Conservation (phyloP, 805 yeast genomes). For the Candida stauntonica region DNA sequence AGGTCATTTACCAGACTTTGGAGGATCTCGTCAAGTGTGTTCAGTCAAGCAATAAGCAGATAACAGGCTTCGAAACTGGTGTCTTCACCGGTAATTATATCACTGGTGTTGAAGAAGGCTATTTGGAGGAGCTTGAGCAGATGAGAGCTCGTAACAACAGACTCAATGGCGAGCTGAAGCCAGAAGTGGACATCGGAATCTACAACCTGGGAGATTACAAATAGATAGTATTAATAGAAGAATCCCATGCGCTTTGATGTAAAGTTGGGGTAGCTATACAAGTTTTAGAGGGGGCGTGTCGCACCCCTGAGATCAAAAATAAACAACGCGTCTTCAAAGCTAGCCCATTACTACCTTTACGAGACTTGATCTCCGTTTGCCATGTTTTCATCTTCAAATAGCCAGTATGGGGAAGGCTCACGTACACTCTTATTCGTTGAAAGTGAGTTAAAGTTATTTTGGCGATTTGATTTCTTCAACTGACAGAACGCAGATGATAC, state of each 20-base stretch:
- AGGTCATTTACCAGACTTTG: constrained; percentile 81
- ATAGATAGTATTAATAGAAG: not conserved
- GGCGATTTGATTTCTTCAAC: too few species aligned
- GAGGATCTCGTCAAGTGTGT: constrained; percentile 84
- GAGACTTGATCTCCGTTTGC: too few species aligned
- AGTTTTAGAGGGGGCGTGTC: not conserved
- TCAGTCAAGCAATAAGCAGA: constrained; percentile 36
- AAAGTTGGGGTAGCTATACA: too few species aligned
- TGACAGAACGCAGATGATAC: not conserved
- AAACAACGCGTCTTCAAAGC: too few species aligned
- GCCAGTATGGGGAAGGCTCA: not conserved
- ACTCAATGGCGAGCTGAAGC: constrained; percentile 64
- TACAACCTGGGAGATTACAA: constrained; percentile 55
- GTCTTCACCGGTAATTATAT: constrained; percentile 93
- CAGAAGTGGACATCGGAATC: constrained; percentile 67
- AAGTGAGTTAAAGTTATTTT: not conserved
- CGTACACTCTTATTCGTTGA: not conserved
- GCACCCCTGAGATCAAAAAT: too few species aligned
- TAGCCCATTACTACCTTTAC: too few species aligned
- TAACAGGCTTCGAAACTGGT: constrained; percentile 84
- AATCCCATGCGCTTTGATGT: too few species aligned
- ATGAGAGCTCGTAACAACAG: constrained; percentile 76
- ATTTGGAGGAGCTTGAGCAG: constrained; percentile 75
- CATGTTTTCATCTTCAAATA: not conserved
- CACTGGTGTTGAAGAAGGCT: constrained; percentile 88